A percentile compares a stretch with the other conserved stretches of the same genome.
Evolutionary conservation across 2,329 filamentous ascomycete species (phyloP).

Genomic region (Amesomyces nigricolor): DNA sequence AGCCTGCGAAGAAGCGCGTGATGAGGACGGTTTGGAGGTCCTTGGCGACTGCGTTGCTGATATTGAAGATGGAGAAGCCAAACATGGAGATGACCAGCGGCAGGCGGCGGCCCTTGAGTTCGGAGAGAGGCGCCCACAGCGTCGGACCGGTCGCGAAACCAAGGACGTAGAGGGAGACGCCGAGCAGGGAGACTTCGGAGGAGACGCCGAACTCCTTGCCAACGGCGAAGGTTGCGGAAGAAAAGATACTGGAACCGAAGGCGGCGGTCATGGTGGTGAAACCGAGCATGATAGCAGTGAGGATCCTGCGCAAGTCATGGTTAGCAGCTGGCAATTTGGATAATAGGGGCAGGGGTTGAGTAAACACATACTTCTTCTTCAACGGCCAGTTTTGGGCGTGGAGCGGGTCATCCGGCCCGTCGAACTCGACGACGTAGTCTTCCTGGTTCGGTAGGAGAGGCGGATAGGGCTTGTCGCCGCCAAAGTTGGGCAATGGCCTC

Average conservation of each 20-base stretch:
- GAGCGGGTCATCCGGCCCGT: constrained; percentile 73
- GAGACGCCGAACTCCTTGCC: constrained; percentile 55
- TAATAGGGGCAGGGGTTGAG: not conserved
- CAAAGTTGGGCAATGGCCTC: constrained; percentile 62
- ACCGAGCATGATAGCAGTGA: constrained; percentile 62
- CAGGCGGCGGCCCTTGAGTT: constrained; percentile 61
- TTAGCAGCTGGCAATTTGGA: not conserved
- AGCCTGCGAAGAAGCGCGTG: constrained; percentile 67
- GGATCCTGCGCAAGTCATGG: constrained; percentile 37
- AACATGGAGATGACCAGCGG: constrained; percentile 58
- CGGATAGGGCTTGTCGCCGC: constrained; percentile 68
- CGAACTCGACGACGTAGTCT: constrained; percentile 79
- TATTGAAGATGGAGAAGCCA: constrained; percentile 63
- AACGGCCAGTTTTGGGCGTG: constrained; percentile 85
- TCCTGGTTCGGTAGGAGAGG: constrained; percentile 64
- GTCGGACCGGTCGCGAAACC: constrained; percentile 60
- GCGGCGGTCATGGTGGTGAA: constrained; percentile 67
- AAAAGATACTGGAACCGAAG: constrained; percentile 73
- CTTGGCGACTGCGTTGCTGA: constrained; percentile 59
- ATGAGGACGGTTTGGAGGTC: constrained; percentile 65
- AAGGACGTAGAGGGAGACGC: constrained; percentile 64
- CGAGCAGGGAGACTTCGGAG: constrained; percentile 56
- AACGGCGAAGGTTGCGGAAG: constrained; percentile 55
- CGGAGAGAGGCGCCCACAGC: constrained; percentile 67
- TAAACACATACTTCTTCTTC: constrained; percentile 62